phyloP scores from a whole-genome alignment of 495 filamentous ascomycete genomes.

The Neurospora sp. region DNA sequence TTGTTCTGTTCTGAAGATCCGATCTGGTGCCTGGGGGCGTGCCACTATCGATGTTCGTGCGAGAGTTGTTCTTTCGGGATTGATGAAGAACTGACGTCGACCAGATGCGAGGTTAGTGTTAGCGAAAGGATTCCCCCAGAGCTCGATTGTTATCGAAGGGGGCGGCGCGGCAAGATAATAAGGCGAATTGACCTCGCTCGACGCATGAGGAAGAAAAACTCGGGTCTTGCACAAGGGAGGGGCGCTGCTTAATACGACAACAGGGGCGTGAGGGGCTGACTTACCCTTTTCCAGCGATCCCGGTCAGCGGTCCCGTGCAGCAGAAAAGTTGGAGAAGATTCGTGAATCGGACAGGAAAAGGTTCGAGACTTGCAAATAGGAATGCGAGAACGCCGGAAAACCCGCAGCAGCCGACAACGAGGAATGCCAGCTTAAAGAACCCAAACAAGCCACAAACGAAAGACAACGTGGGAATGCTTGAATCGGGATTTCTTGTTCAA shows the following conservation, averaged over 20 bases:
- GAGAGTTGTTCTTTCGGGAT: neutral
- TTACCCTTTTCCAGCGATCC: neutral
- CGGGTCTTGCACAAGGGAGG: neutral
- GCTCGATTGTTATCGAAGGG: neutral
- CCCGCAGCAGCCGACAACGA: neutral
- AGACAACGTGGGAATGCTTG: neutral
- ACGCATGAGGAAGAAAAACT: neutral
- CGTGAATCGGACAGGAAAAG: neutral
- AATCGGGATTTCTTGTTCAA: neutral
- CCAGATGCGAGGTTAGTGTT: neutral
- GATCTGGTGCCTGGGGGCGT: neutral
- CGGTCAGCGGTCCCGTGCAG: neutral
- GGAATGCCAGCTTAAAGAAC: neutral
- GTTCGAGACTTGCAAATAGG: neutral
- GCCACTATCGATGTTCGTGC: neutral
- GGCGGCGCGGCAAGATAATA: neutral
- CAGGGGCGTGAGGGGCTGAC: neutral
- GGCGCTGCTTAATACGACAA: neutral
- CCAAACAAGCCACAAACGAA: slow-evolving; percentile 4
- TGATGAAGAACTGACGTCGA: neutral
- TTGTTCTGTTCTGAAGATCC: neutral
- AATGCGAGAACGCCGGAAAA: neutral
- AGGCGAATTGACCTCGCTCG: neutral
- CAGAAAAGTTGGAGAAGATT: neutral
- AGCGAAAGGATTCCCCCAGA: neutral